Evolutionary conservation across 371 early-diverging fungal genomes (phyloP).

Genomic region (Encephalitozoon cuniculi): DNA sequence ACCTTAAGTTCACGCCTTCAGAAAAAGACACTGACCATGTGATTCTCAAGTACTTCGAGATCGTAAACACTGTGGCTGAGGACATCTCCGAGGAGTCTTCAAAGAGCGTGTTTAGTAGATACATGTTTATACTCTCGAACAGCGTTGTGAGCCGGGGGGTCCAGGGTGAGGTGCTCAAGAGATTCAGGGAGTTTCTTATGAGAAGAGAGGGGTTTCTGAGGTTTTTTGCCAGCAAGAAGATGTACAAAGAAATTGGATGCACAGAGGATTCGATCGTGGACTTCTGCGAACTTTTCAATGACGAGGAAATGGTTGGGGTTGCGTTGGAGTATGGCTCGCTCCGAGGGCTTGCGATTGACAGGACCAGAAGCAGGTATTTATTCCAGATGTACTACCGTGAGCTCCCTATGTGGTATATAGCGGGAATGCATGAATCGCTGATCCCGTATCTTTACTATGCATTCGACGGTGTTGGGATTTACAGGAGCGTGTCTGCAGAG

Average conservation of each 20-base stretch:
- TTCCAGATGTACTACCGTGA: slow-evolving; percentile 12
- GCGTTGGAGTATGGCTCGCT: not conserved
- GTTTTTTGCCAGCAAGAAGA: not conserved
- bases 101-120: not conserved
- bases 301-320: slow-evolving; percentile 6
- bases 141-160: slow-evolving; percentile 2
- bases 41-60: slow-evolving; percentile 26
- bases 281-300: not conserved
- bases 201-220: not conserved
- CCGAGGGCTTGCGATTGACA: not conserved
- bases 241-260: not conserved
- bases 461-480: slow-evolving; percentile 13
- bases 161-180: not conserved
- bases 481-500: not conserved
- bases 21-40: slow-evolving; percentile 31
- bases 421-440: not conserved
- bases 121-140: slow-evolving; percentile 15
- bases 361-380: slow-evolving; percentile 13
- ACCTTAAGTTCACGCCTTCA: slow-evolving; percentile 9
- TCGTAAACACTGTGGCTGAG: not conserved
- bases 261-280: not conserved
- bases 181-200: slow-evolving; percentile 1
- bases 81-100: not conserved
- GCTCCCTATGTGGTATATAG: slow-evolving; percentile 18
- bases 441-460: slow-evolving; percentile 13